Base-by-base conservation (phyloP, 2,329 filamentous ascomycete species). In the Fusarium tuaranense region DNA sequence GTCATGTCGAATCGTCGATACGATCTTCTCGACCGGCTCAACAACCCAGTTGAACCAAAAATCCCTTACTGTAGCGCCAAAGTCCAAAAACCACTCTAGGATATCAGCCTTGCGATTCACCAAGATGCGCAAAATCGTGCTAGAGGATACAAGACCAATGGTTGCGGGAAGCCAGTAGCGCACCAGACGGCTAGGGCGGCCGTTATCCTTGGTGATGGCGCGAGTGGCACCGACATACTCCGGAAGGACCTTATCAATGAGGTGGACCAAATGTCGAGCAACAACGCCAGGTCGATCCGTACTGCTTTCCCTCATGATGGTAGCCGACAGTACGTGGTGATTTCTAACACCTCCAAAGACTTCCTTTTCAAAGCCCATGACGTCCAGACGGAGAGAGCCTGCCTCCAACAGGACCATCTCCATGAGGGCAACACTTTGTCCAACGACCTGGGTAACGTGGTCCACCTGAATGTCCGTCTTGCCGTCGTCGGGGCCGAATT, bases 1-100 rank as follows among this genome's bases (percentile, higher is more conserved):
- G 79, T 98, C 95, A 82, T 98, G 97, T 7, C 96, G 92, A 76
- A 99, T 98, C 0, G 97, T 99, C 59, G 93, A 92, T 68, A 99
- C 90, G 20, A 99, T 88, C 81, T 95, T 96, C 77, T 91, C 91
- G 1, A 91, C 88, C 0, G 97, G 97, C 74, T 97, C 93, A 13
- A 99, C 86, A 4, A 99, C 93, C 97, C 97, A 99, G 82, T 99
- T 99, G 70, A 92, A 88, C 94, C 95, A 98, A 81, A 99, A 99
- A 82, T 97, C 96, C 64, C 94, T 89, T 1, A 92, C 85, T 0
- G 97, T 99, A 2, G 87, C 86, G 9, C 95, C 96, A 30, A 98
- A 84, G 73, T 97, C 93, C 39, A 89, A 87, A 53, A 97, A 87
- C 95, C 95, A 98, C 57, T 91, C 88, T 30, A 94, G 75, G 22